Evolutionary conservation across 1,284 basidiomycete species (phyloP), one percentile per base, ranked within the genome.

Genomic region (Ustilago shanxiensis): DNA sequence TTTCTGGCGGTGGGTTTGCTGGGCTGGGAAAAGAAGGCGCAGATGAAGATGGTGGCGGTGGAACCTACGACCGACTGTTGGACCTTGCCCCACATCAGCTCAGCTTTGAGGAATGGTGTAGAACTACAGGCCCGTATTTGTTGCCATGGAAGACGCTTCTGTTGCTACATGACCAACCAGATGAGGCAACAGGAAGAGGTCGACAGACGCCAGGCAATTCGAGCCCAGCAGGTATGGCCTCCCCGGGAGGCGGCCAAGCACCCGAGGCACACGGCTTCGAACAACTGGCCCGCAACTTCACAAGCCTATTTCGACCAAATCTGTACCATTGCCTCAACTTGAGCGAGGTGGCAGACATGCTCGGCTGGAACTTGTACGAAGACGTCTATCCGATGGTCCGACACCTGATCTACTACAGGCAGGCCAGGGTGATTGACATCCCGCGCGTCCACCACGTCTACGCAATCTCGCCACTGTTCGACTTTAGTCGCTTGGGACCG

Each of bases 61-160:
- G 76, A 13, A 65, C 58, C 1, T 61, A 75, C 50, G 59, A 66
- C n/a, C 49, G 79, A 16, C 52, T 72, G 20, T 18, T 66, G 50
- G 68, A 53, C 3, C 51, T 76, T 3, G 35, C 37, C 3, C 68
- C 75, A 14, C 54, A 59, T 39, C 60, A 77, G 49, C 52, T 72
- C 8, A 70, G 63, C 45, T 73, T 79, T 26, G 79, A 83, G 33
- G 81, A 84, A 65, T 84, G 84, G 81, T 75, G 77, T 28, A 59
- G 77, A 20, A 80, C 77, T 20, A 85, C 64, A 72, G 87, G 93
- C 1, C 92, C 92, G 7, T 87, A 90, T 11, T 88, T 98, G 11
- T 89, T 91, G n/a, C 95, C 95, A 3, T 98, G 95, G 95, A 95
- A 96, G 85, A 93, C 93, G 31, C 86, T 98, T 20, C 87, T 98